Evolutionary conservation across 495 filamentous ascomycete species (phyloP).

Genomic region (Stereocaulon alpinum): DNA sequence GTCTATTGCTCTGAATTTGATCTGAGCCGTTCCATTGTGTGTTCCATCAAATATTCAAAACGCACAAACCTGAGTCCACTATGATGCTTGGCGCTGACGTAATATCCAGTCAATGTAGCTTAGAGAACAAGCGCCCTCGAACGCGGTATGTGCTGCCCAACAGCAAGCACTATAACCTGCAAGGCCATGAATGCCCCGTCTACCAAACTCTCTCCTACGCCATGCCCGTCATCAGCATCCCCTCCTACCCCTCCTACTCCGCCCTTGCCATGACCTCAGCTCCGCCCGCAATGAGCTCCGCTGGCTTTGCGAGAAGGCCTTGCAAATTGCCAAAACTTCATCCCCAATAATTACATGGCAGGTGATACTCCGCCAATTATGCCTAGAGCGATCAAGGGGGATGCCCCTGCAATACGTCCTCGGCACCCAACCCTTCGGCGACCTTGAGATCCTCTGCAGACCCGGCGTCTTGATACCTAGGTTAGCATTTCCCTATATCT

Average conservation of each 20-base stretch:
- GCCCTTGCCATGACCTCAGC: constrained; percentile 52
- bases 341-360: constrained; percentile 20
- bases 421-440: constrained; percentile 79
- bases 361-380: constrained; percentile 38
- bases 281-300: constrained; percentile 71
- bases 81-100: too few relatives aligned
- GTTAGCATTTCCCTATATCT: constrained; percentile 29
- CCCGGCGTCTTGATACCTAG: constrained; percentile 78
- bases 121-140: too few relatives aligned
- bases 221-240: constrained; percentile 45
- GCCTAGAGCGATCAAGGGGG: constrained; percentile 48
- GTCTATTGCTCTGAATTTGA: too few relatives aligned
- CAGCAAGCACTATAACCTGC: too few relatives aligned
- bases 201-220: constrained; percentile 48
- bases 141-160: too few relatives aligned
- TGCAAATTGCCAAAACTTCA: constrained; percentile 7
- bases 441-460: constrained; percentile 64
- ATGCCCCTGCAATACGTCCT: constrained; percentile 83
- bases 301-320: constrained; percentile 66
- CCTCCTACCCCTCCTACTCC: constrained; percentile 57
- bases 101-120: too few relatives aligned
- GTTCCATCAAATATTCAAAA: too few relatives aligned
- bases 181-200: constrained; percentile 57
- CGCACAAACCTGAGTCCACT: too few relatives aligned
- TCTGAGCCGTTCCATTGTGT: too few relatives aligned